phyloP scores from a whole-genome alignment of 345 rosid genomes.

The Bretschneidera sinensis region DNA sequence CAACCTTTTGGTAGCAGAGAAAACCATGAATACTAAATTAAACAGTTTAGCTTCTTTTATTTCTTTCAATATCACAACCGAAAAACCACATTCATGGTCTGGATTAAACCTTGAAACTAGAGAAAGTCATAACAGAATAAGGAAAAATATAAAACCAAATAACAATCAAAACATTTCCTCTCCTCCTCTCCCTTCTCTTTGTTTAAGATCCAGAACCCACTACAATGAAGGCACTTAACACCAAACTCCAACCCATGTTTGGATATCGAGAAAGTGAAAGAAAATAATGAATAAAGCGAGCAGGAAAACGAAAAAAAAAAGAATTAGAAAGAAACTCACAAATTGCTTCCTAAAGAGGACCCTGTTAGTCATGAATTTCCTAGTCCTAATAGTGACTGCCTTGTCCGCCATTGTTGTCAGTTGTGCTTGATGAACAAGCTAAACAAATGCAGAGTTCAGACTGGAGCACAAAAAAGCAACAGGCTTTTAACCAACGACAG shows the following conservation, averaged over 20 bases:
- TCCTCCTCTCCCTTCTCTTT: too few relatives aligned
- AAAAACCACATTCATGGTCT: too few relatives aligned
- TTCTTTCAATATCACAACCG: too few relatives aligned
- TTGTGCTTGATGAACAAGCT: neutral
- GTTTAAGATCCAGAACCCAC: neutral
- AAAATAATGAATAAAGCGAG: too few relatives aligned
- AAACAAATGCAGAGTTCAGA: neutral
- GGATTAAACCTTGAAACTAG: too few relatives aligned
- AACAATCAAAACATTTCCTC: too few relatives aligned
- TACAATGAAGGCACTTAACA: too few relatives aligned
- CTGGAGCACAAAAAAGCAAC: slow-evolving; percentile 13
- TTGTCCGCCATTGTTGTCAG: slow-evolving; percentile 88
- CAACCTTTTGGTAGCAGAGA: neutral
- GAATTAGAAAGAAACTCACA: slow-evolving; percentile 42
- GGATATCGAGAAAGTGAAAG: too few relatives aligned
- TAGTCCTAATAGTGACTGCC: slow-evolving; percentile 79
- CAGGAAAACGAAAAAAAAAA: too few relatives aligned
- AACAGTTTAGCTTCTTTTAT: neutral
- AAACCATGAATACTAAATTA: neutral
- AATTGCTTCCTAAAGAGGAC: slow-evolving; percentile 98
- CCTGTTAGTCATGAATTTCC: slow-evolving; percentile 98
- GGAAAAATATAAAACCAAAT: too few relatives aligned
- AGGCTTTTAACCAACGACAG: slow-evolving; percentile 6
- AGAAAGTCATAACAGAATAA: too few relatives aligned
- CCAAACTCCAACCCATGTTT: too few relatives aligned